Base-by-base conservation (phyloP, 2,329 filamentous ascomycete species). In the Colletotrichum sp. region DNA sequence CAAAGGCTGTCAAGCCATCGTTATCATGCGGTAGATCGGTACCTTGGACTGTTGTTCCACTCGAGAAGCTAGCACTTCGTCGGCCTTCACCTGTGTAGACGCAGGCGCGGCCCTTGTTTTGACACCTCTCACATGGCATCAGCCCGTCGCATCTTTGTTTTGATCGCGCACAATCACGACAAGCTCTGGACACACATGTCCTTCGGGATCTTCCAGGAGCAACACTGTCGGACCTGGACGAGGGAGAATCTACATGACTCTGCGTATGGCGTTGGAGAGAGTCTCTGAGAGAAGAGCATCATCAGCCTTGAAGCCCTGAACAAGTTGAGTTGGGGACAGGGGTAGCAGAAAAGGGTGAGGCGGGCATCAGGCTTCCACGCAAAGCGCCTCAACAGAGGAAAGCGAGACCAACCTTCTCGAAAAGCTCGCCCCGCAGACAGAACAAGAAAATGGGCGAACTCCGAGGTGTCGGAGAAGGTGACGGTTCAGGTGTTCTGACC, bases 401-500 rank as follows among this genome's bases (percentile, higher is more conserved):
- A 30, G 19, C 3, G 22, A 22, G 7, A 19, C 55, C 12, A 29
- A 70, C 68, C 68, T 70, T 70, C 68, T 2, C 19, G 57, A 44
- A 44, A 64, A 70, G 34, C 34, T 39, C 5, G 68, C 55, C 19
- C 55, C 36, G 11, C 68, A 70, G 8, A 39, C 61, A 15, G 36
- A 39, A 27, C 68, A 70, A 22, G 68, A n/a, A 22, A 64, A 70
- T 49, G 57, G 68, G 7, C 68, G 68, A 16, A 30, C 57, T 39
- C 68, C 68, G 57, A 70, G 57, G n/a, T 70, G 57, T 16, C 68
- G 68, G 30, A 70, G 68, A 34, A 52, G 19, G 27, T 70, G 68
- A 30, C 68, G 55, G 7, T 62, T 70, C 34, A 70, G 68, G n/a
- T 70, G 68, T 19, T 70, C 68, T 16, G 68, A 29, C n/a, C 68